Base-by-base conservation (phyloP, 805 yeast species). In the Wickerhamomyces bisporus region DNA sequence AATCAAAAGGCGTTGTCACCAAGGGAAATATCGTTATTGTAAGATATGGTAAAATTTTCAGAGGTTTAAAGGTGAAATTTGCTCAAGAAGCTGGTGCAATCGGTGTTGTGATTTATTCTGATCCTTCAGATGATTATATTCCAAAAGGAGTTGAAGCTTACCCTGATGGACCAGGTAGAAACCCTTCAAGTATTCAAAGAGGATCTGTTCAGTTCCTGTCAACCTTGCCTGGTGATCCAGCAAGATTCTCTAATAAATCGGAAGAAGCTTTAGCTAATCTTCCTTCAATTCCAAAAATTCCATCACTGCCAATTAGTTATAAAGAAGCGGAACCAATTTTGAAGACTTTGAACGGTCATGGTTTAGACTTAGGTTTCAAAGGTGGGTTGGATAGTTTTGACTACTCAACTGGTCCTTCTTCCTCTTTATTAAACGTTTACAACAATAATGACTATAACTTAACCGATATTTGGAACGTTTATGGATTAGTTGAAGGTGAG, bases 151-250 rank as follows among this genome's bases (percentile, higher is more conserved):
- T 66, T 53, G 59, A 71, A 47, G 64, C 86, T 3, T 84, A 84
- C 48, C 94, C 93, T 3, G 57, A 75, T 3, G 93, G 93, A 2
- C 83, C 82, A 1, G 88, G 89, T 1, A 70, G 93, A 45, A 78
- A 84, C 53, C 89, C 89, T 26, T 74, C 82, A 6, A 64, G 83
- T 12, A 80, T 85, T 23, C 89, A 84, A 62, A 69, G 93, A 49
- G 93, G 93, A 1, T 77, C 86, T 30, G 84, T 80, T 5, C 77
- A 74, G 56, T 83, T 73, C 52, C 60, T 81, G 24, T 70, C 83
- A 5, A 58, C 57, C 34, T 62, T 68, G 4, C 88, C 89, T 1
- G 93, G 93, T 25, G 93, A 83, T 52, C 93, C 93, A 14, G 74
- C 88, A 0, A 49, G 60, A 42, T 55, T 53, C 40, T 77, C 88